A percentile compares a stretch with the other conserved stretches of the same genome.
Evolutionary conservation across 2,329 filamentous ascomycete genomes (phyloP).

Genomic region (Exophiala oligosperma): DNA sequence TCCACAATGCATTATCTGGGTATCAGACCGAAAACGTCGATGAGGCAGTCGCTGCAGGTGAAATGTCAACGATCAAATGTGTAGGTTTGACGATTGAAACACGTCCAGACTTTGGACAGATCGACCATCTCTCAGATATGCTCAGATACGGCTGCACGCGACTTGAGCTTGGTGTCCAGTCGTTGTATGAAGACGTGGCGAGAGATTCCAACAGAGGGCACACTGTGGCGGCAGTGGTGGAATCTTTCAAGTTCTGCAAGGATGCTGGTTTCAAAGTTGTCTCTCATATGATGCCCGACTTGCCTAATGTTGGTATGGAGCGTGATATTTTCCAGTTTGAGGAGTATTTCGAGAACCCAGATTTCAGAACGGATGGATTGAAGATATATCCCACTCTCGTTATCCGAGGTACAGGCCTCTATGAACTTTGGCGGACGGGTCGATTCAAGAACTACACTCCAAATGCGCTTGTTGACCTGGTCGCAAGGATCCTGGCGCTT

Average conservation of each 20-base stretch:
- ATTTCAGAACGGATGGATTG: constrained; percentile 91
- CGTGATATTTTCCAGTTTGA: constrained; percentile 94
- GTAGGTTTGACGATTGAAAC: constrained; percentile 99
- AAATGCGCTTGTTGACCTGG: constrained; percentile 91
- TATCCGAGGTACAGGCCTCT: constrained; percentile 92
- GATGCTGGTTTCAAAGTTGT: constrained; percentile 99
- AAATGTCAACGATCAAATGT: constrained; percentile 97
- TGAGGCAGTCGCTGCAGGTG: constrained; percentile 88
- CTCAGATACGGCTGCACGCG: constrained; percentile 95
- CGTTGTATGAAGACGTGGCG: constrained; percentile 96
- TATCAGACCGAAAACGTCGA: constrained; percentile 95
- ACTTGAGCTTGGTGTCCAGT: constrained; percentile 93
- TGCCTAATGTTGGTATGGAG: constrained; percentile 98
- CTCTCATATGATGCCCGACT: constrained; percentile 98
- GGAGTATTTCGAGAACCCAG: constrained; percentile 96
- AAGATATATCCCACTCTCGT: constrained; percentile 99
- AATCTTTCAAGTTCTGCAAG: constrained; percentile 96
- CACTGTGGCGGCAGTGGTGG: constrained; percentile 90
- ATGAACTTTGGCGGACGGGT: constrained; percentile 96
- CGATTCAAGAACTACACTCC: constrained; percentile 98
- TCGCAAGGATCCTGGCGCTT: constrained; percentile 91
- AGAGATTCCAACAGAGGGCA: constrained; percentile 96
- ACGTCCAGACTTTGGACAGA: constrained; percentile 91
- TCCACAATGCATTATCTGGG: constrained; percentile 94
- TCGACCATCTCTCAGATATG: constrained; percentile 95